Evolutionary conservation across 2,329 filamentous ascomycete genomes (phyloP), one percentile per base, ranked within the genome.

Genomic region (Xylariaceae sp.): DNA sequence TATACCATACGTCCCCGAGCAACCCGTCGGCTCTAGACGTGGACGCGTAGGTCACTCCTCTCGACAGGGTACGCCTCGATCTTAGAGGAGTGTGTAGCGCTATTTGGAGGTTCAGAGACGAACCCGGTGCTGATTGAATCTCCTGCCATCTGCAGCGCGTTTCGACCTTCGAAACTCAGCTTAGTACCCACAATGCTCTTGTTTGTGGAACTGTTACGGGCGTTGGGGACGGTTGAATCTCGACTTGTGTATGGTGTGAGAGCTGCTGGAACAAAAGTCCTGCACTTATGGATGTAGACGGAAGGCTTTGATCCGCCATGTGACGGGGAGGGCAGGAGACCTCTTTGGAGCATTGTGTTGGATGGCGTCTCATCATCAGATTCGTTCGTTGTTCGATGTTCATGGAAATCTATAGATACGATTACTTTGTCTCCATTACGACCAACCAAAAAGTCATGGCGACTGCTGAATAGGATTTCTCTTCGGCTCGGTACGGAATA

Each of bases 1-100:
- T 57, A 73, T 78, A 68, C 74, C 71, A 15, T 81, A 78, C 59
- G 71, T 78, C 69, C 74, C 75, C 55, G 78, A 82, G 61, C 78
- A 80, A 58, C 77, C 79, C 58, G 73, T 72, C 57, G 81, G 78
- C 65, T 65, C 70, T 55, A 71, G 81, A 66, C 77, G 81, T 58
- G 81, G 81, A 67, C 77, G 81, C 62, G 79, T 82, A 76, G 72
- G 78, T 67, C 65, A 67, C 63, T 63, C 67, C 62, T 62, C 62
- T 52, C 64, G 66, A 47, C 64, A 67, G 52, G 62, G 61, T 57
- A 65, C 63, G 47, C 63, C 63, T 59, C 62, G 62, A 51, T 56
- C 61, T 19, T 65, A 43, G 58, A 49, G 15, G 33, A 22, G 45
- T 27, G 4, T 7, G 49, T 53, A 54, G 50, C 56, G 51, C 64